Percentiles rank a stretch among this genome's conserved stretches.
Conservation (phyloP, 2,329 filamentous ascomycete genomes). For the Nemania bipapillata region DNA sequence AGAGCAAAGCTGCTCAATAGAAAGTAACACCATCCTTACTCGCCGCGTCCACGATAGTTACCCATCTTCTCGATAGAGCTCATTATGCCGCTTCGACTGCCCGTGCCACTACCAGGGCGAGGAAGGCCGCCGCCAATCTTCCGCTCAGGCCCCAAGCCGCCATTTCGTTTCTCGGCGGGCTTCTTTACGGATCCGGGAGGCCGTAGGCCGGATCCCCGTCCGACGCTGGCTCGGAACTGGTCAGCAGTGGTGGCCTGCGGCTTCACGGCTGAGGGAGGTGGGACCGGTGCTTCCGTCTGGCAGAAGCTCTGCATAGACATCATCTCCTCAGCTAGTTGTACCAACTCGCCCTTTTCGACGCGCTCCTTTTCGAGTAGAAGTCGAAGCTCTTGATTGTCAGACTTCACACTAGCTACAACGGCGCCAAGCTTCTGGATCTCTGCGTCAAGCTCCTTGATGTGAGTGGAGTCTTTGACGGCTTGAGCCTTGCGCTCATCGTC, state of each 20-base stretch:
- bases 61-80: constrained; percentile 91
- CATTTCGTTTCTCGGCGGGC: constrained; percentile 61
- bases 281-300: constrained; percentile 42
- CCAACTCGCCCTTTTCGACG: constrained; percentile 84
- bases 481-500: constrained; percentile 61
- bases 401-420: constrained; percentile 74
- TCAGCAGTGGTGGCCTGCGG: constrained; percentile 5
- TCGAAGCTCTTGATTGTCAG: constrained; percentile 74
- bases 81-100: constrained; percentile 76
- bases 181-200: constrained; percentile 64
- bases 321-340: constrained; percentile 85
- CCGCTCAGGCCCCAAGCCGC: constrained; percentile 58
- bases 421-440: constrained; percentile 79
- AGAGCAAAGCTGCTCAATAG: constrained; percentile 7
- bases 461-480: constrained; percentile 73
- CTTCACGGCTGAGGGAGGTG: constrained; percentile 32
- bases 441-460: constrained; percentile 76
- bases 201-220: constrained; percentile 67
- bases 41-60: constrained; percentile 62
- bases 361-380: constrained; percentile 77
- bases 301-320: constrained; percentile 72
- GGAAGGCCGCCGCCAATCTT: constrained; percentile 60
- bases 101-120: constrained; percentile 61
- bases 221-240: constrained; percentile 65
- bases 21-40: constrained; percentile 1